phyloP scores from a whole-genome alignment of 2,329 filamentous ascomycete genomes.

The Magnaporthiopsis rhizophila region DNA sequence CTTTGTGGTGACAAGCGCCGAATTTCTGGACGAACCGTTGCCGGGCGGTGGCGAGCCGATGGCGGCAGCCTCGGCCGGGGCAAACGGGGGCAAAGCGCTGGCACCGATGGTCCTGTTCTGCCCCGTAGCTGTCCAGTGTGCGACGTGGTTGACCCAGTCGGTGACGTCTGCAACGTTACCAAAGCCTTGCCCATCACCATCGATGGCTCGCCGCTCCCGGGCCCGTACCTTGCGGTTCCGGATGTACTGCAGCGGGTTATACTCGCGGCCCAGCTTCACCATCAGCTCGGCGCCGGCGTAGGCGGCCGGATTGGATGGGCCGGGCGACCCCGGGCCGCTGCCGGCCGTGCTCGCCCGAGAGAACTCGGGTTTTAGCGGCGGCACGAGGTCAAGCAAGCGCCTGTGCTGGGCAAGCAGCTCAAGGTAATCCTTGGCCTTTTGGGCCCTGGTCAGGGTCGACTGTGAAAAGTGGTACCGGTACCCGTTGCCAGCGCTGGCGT shows the following conservation, averaged over 20 bases:
- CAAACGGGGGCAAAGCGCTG: neutral
- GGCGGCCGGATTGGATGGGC: conserved; percentile 7
- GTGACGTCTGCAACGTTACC: conserved; percentile 63
- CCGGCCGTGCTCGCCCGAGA: conserved; percentile 28
- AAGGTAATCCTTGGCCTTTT: conserved; percentile 77
- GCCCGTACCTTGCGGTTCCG: conserved; percentile 81
- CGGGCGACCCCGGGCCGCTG: conserved; percentile 34
- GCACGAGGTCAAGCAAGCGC: conserved; percentile 68
- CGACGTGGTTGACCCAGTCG: conserved; percentile 68
- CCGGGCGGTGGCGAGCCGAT: conserved; percentile 13
- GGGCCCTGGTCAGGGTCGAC: conserved; percentile 72
- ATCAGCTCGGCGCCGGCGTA: conserved; percentile 21
- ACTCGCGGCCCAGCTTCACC: conserved; percentile 55
- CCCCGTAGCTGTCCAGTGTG: conserved; percentile 34
- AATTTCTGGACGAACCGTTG: conserved; percentile 25
- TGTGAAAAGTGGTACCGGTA: conserved; percentile 64
- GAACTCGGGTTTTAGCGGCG: conserved; percentile 53
- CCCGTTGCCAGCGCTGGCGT: conserved; percentile 27
- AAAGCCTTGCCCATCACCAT: conserved; percentile 71
- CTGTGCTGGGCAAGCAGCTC: conserved; percentile 82
- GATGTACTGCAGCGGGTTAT: conserved; percentile 89
- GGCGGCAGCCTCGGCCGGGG: neutral
- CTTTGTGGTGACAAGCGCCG: conserved; percentile 44
- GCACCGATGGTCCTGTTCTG: conserved; percentile 16
- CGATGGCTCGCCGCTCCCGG: conserved; percentile 65